A percentile compares a stretch with the other conserved stretches of the same genome.
phyloP scores from a whole-genome alignment of 2,329 filamentous ascomycete species.

The Fusarium tricinctum region DNA sequence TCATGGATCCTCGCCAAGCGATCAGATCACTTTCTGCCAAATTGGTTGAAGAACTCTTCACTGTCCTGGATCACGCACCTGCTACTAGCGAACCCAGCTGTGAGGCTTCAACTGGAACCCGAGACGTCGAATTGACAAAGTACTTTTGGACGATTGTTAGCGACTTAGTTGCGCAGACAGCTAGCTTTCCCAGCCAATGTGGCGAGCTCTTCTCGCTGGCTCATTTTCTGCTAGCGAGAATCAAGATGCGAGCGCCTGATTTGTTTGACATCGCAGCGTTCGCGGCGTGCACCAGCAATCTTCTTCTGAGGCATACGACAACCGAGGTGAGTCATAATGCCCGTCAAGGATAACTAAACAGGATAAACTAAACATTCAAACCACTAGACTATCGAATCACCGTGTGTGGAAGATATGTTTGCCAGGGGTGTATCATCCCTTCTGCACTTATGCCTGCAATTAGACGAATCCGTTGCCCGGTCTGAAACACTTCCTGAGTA shows the following conservation, averaged over 20 bases:
- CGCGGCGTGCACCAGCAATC: slow-evolving; percentile 49
- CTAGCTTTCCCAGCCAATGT: slow-evolving; percentile 54
- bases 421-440: slow-evolving; percentile 51
- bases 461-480: slow-evolving; percentile 46
- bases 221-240: slow-evolving; percentile 57
- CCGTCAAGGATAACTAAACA: background rate
- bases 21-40: slow-evolving; percentile 53
- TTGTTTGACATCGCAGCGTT: slow-evolving; percentile 52
- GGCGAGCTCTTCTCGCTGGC: slow-evolving; percentile 63
- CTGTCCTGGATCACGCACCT: slow-evolving; percentile 12
- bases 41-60: slow-evolving; percentile 52
- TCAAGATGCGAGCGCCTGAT: slow-evolving; percentile 48
- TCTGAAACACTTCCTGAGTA: slow-evolving; percentile 49
- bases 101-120: background rate
- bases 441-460: slow-evolving; percentile 51
- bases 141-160: slow-evolving; percentile 54
- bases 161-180: slow-evolving; percentile 54
- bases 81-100: slow-evolving; percentile 2
- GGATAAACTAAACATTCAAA: slow-evolving; percentile 11
- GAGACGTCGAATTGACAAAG: slow-evolving; percentile 34
- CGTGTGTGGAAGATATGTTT: slow-evolving; percentile 48
- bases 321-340: slow-evolving; percentile 54
- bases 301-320: slow-evolving; percentile 58
- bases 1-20: slow-evolving; percentile 47
- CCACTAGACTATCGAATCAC: slow-evolving; percentile 49